A percentile compares a stretch with the other conserved stretches of the same genome.
Conservation (phyloP, 2,329 filamentous ascomycete species). For the Kalmusia sp. region DNA sequence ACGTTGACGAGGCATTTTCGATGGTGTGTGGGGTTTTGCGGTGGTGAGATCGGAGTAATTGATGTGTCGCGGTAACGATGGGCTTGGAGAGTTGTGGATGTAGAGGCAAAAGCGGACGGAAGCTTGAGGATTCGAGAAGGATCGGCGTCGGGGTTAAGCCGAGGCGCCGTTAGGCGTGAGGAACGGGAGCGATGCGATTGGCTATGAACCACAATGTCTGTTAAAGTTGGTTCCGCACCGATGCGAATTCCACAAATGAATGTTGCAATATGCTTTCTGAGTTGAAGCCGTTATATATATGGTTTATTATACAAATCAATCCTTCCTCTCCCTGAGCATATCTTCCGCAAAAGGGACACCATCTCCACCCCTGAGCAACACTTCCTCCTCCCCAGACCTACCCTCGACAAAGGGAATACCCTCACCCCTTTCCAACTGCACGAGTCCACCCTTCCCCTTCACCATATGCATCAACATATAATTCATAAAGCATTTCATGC, state of each 20-base stretch:
- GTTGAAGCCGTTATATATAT: background rate
- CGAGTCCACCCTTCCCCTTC: constrained; percentile 68
- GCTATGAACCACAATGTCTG: no score
- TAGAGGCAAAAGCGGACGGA: constrained; percentile 22
- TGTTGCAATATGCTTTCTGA: no score
- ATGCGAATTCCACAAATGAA: no score
- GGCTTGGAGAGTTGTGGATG: background rate
- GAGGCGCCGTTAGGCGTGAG: constrained; percentile 1
- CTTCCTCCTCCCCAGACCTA: constrained; percentile 10
- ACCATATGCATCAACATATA: constrained; percentile 76
- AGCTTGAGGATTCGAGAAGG: constrained; percentile 36
- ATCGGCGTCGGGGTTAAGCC: constrained; percentile 26
- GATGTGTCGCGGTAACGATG: constrained; percentile 9
- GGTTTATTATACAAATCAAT: background rate
- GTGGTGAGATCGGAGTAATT: constrained; percentile 13
- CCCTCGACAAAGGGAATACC: constrained; percentile 45
- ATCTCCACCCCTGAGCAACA: constrained; percentile 1
- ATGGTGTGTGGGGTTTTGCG: constrained; percentile 12
- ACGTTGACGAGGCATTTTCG: constrained; percentile 58
- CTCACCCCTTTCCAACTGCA: constrained; percentile 48
- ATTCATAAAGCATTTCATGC: constrained; percentile 75
- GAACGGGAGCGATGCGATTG: background rate
- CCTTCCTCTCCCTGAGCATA: background rate
- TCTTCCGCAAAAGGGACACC: background rate
- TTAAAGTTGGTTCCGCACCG: no score